Base-by-base conservation (phyloP, 2,329 filamentous ascomycete species). In the Epichloe typhina region DNA sequence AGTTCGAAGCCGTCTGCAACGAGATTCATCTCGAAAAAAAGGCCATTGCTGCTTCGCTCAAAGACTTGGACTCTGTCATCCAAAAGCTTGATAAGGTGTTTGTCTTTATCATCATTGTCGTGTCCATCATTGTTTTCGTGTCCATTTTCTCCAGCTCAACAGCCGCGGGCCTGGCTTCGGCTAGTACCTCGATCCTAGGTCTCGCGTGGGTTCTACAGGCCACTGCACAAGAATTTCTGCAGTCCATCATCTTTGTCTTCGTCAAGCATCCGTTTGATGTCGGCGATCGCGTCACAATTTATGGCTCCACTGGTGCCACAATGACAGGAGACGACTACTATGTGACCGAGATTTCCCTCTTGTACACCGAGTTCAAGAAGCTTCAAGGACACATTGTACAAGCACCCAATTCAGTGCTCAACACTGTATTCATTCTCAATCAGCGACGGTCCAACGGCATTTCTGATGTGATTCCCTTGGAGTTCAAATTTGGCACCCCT, bases 351-450 rank as follows among this genome's bases (percentile, higher is more conserved):
- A 94, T 97, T 50, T 86, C 88, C 1, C 75, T 97, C 1, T 76
- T 96, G 15, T 97, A 93, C 65, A 97, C 91, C 13, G 91, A 96
- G 62, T 96, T 96, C 73, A 96, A 96, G 75, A 96, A 96, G 73
- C 91, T 96, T 86, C 85, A 96, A 66, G 91, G 91, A 2, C 90
- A 96, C 60, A 84, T 96, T 23, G 91, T 97, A 0, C 91, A 96
- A 66, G 91, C 91, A 0, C 91, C 91, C 11, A 97, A 97, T 75
- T 94, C 86, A 52, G 82, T 95, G 38, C 77, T 97, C 50, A 97
- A 96, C 68, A 88, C 81, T 0, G 76, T 97, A 0, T 96, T 96
- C 68, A 95, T 97, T 55, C 82, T 96, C 43, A 97, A 97, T 66
- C 89, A 95, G 69, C 83, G 91, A 44, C 85, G 91, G 50, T 94